Evolutionary conservation across 192 early-diverging fungal species (phyloP).

Genomic region (Phycomyces nitens): DNA sequence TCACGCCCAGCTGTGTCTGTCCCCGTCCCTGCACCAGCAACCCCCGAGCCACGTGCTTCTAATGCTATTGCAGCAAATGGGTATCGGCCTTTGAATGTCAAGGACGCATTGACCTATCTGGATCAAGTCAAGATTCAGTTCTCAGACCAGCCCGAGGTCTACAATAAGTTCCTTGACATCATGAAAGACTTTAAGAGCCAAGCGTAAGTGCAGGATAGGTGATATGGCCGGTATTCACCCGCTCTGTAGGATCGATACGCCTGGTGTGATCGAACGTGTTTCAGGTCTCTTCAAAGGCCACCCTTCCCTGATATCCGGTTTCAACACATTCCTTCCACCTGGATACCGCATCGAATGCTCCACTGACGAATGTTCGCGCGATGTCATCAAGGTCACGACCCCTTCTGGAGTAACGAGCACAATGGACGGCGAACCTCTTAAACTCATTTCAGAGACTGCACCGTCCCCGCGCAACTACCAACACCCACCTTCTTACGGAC

Average conservation of each 20-base stretch:
- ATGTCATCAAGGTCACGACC: slow-evolving; percentile 81
- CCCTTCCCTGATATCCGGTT: slow-evolving; percentile 87
- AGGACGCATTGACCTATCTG: slow-evolving; percentile 92
- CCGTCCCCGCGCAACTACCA: slow-evolving; percentile 20
- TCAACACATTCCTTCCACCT: slow-evolving; percentile 97
- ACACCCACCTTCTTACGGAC: background rate
- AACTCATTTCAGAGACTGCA: slow-evolving; percentile 12
- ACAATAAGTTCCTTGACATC: slow-evolving; percentile 96
- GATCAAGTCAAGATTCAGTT: slow-evolving; percentile 96
- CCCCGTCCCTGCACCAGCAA: background rate
- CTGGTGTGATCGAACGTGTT: slow-evolving; percentile 96
- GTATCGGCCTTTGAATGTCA: slow-evolving; percentile 75
- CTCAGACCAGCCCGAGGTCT: slow-evolving; percentile 87
- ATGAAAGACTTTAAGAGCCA: slow-evolving; percentile 99
- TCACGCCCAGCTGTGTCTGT: background rate
- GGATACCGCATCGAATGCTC: slow-evolving; percentile 93
- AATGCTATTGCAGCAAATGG: background rate
- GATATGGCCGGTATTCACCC: too few species aligned
- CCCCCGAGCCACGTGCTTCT: background rate
- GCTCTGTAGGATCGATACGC: slow-evolving; percentile 44
- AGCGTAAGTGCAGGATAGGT: slow-evolving; percentile 47
- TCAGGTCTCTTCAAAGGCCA: slow-evolving; percentile 89
- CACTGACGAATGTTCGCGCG: slow-evolving; percentile 64
- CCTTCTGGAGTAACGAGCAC: slow-evolving; percentile 62
- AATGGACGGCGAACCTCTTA: slow-evolving; percentile 36